Evolutionary conservation across 1,284 basidiomycete species (phyloP), one percentile per base, ranked within the genome.

Genomic region (Kalmanozyma brasiliensis): DNA sequence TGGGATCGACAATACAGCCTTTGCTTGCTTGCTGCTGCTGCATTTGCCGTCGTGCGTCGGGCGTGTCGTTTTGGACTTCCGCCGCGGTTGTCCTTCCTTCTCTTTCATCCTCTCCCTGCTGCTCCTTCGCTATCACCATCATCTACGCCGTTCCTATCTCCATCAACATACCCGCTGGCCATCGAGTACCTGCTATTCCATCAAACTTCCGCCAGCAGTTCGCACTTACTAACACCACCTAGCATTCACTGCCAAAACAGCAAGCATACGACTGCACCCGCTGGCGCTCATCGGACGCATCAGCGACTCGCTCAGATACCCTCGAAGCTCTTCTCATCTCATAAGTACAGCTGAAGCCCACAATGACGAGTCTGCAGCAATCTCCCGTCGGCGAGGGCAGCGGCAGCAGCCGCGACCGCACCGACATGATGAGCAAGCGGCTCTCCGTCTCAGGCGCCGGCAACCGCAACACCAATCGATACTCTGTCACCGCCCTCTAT

Each of bases 401-500:
- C 35, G 61, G 57, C 20, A 55, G 69, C 24, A 55, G 69, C 33
- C 56, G 67, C 34, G 62, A 73, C 24, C 53, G 71, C 6, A 63
- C 34, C 61, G 48, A 53, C 53, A 53, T 59, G 56, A 53, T 72
- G 51, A 43, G 52, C 52, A 65, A 51, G 45, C 61, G 73, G 23
- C 60, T 75, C 33, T 73, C 73, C n/a, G 59, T 70, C 10, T 62
- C 73, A 23, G 70, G 62, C 34, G 34, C 70, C 7, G 61, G 55
- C 67, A 73, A 77, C 30, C 57, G 94, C 82, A 96, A 94, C 84
- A 94, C 92, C 63, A 97, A 98, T 84, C 90, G 94, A 56, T 97
- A 96, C 85, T 92, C 90, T 81, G 94, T 97, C 61, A 97, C 93
- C 52, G 93, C 93, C 20, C 87, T 98, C 76, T 98, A 97, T 83